Conservation (phyloP, 73 alveolate species). For the Paramecium octaurelia region DNA sequence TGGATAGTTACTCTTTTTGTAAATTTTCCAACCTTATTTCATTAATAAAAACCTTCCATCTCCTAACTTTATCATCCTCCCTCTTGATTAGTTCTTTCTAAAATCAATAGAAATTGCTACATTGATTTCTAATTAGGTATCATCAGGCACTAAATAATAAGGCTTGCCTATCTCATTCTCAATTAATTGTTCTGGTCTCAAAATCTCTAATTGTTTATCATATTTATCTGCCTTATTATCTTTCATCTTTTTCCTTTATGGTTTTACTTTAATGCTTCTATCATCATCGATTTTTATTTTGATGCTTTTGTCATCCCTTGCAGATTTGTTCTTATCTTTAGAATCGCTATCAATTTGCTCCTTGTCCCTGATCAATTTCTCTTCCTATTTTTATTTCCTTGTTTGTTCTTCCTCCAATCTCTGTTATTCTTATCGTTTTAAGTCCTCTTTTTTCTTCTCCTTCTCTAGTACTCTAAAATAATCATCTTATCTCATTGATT, state of each 20-base stretch:
- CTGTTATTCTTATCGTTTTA: background rate
- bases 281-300: background rate
- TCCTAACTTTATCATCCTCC: slow-evolving; percentile 23
- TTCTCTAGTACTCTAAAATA: background rate
- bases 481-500: background rate
- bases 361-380: background rate
- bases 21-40: slow-evolving; percentile 34
- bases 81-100: slow-evolving; percentile 7
- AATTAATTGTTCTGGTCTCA: background rate
- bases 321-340: background rate
- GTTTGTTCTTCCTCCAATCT: background rate
- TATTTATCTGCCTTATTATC: background rate
- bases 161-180: slow-evolving; percentile 31
- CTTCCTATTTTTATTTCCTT: background rate
- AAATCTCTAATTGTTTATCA: background rate
- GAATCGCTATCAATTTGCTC: background rate
- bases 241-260: background rate
- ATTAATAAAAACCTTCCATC: slow-evolving; percentile 46
- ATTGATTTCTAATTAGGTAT: slow-evolving; percentile 15
- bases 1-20: background rate
- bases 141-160: slow-evolving; percentile 35
- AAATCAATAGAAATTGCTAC: background rate
- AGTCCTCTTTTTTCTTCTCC: background rate
- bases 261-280: background rate
- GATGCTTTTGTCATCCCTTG: background rate